Base-by-base conservation (phyloP, 1,284 basidiomycete genomes). In the Heterobasidion occidentale region DNA sequence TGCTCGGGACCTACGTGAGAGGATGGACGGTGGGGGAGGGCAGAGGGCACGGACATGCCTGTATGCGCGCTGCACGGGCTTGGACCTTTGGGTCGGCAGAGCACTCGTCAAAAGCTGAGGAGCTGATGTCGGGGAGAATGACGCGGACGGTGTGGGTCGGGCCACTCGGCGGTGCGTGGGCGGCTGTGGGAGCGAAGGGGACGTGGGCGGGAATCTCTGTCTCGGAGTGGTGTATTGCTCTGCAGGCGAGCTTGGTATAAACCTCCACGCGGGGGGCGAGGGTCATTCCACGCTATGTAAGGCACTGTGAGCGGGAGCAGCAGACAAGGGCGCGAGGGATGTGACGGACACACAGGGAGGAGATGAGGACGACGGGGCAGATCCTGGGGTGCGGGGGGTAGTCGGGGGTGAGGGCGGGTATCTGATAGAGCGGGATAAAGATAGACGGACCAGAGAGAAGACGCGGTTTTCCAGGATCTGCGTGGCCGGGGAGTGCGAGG, bases 11-110 rank as follows among this genome's bases (percentile, higher is more conserved):
- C 35, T 38, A 35, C 51, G 47, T 51, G 57, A 34, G 38, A 38
- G 7, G 48, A 45, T 45, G 36, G 9, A 44, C 27, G 27, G 27
- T 27, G 27, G 50, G 51, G 42, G 9, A 46, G 6, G 20, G 44
- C 38, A 42, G 20, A 42, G 53, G 48, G 33, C 52, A 62, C 70
- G 17, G 59, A 77, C 76, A 70, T 15, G 74, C 73, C 67, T 77
- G 73, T 20, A 78, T 77, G 58, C 67, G 71, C 55, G 71, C 77
- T 33, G 75, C 75, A 27, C 74, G 69, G 6, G 53, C 58, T 36
- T 58, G 60, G n/a, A 62, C 61, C 38, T 47, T 46, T 8, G 61
- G 60, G 44, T 61, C 60, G 34, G 49, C 55, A 2, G 55, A 54
- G 36, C 60, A 61, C 27, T 54, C 38, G n/a, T 61, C 60, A 44